Evolutionary conservation across 108 stramenopile genomes (phyloP).

Genomic region (Heterococcus sp.): DNA sequence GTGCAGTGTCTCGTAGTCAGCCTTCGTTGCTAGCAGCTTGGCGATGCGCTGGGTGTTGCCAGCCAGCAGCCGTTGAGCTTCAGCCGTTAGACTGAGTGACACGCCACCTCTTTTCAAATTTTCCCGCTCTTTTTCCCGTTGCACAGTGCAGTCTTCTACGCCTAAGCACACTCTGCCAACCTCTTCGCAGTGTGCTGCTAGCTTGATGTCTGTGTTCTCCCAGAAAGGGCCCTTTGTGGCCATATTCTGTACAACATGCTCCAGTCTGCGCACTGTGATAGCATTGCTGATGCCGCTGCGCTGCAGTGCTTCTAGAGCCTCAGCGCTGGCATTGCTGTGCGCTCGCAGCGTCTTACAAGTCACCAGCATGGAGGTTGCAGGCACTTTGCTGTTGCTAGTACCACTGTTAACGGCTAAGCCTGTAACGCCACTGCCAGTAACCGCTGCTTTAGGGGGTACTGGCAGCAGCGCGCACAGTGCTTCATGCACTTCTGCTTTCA

Average conservation of each 20-base stretch:
- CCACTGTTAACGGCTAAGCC: background rate
- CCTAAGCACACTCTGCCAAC: constrained; percentile 27
- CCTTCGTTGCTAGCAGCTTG: constrained; percentile 31
- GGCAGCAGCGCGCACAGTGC: constrained; percentile 3
- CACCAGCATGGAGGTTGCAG: background rate
- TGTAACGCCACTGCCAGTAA: background rate
- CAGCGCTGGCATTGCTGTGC: background rate
- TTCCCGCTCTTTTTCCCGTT: background rate
- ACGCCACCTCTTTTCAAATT: background rate
- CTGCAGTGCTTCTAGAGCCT: constrained; percentile 8
- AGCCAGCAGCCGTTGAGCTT: constrained; percentile 27
- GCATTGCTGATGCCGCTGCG: constrained; percentile 8
- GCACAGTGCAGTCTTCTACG: constrained; percentile 7
- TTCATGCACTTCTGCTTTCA: constrained; percentile 10
- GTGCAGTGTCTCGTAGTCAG: constrained; percentile 41
- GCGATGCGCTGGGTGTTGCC: constrained; percentile 44
- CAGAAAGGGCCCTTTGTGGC: constrained; percentile 31
- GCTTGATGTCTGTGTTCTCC: constrained; percentile 23
- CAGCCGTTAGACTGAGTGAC: constrained; percentile 13
- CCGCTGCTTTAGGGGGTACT: background rate
- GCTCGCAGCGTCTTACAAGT: background rate
- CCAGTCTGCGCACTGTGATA: constrained; percentile 6
- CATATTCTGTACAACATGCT: constrained; percentile 9
- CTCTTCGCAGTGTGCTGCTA: constrained; percentile 17
- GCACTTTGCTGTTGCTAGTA: background rate